Evolutionary conservation across 768 basidiomycete genomes (phyloP).

Genomic region (Rossbeevera mucosa): DNA sequence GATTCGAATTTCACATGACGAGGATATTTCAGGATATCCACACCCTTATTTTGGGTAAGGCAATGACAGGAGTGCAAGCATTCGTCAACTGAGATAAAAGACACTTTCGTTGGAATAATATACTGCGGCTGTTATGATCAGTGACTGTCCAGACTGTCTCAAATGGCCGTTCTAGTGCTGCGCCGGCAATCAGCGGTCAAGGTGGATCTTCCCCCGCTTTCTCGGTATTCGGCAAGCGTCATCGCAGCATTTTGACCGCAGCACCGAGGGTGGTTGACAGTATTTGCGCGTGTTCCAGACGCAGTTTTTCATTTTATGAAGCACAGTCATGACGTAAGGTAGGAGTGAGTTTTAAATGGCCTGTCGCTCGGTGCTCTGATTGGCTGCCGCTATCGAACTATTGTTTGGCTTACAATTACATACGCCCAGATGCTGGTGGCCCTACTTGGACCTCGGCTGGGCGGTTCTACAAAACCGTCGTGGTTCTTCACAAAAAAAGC

Average conservation of each 20-base stretch:
- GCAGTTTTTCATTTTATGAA: not conserved
- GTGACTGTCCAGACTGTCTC: not conserved
- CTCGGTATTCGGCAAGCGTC: not conserved
- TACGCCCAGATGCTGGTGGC: not conserved
- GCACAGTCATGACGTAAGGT: not conserved
- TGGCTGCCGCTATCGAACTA: not conserved
- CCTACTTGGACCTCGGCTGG: not conserved
- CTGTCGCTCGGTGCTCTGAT: not conserved
- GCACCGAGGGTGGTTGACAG: not conserved
- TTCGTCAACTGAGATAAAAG: slow-evolving; percentile 55
- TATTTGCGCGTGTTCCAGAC: not conserved
- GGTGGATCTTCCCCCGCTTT: not conserved
- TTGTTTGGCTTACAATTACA: not conserved
- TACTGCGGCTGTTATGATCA: not conserved
- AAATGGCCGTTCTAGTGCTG: not conserved
- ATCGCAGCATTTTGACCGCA: not conserved
- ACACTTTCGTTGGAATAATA: not conserved
- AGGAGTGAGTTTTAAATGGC: not conserved
- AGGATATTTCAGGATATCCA: slow-evolving; percentile 66
- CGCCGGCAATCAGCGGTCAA: not conserved
- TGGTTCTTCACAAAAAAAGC: not conserved
- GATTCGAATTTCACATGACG: slow-evolving; percentile 1
- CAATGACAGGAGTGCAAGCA: slow-evolving; percentile 84
- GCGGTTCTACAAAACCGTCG: not conserved
- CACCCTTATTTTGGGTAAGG: slow-evolving; percentile 89